Evolutionary conservation across 2,329 filamentous ascomycete genomes (phyloP), one percentile per base, ranked within the genome.

Genomic region (Cladobotryum mycophilum): DNA sequence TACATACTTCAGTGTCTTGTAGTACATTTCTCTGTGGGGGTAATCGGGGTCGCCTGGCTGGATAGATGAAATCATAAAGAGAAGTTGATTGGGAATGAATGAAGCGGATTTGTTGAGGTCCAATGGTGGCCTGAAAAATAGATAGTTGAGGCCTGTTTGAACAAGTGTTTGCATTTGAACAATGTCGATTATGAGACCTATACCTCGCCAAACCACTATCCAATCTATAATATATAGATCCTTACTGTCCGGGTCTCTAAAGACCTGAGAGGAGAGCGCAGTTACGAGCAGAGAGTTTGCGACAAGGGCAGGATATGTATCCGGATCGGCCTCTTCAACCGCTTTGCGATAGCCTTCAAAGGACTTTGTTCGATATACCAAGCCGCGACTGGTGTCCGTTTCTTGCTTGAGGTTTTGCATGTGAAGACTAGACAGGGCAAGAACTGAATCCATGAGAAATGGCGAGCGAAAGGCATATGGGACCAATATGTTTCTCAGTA

Each of bases 131-230:
- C 78, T 70, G 51, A 69, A 70, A 56, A 81, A 78, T 11, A 81
- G 65, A 5, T 65, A 58, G 1, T 68, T 65, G 49, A 81, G 58
- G 14, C 76, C 78, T 0, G 74, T 72, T 2, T 70, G 61, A 44
- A 65, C 49, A 15, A 68, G 54, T 13, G 48, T 57, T 15, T 58
- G 55, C 1, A 61, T 48, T 4, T 60, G 58, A 51, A 66, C 62
- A 17, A 61, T 54, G 0, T 73, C 63, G 37, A 79, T 64, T 30
- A 81, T 75, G 14, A 76, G 60, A 30, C 75, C 69, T 22, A 70
- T 80, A 9, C 78, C 78, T 9, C 71, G 67, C 77, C 78, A 82
- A 12, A 81, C 67, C 3, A 72, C 57, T 64, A 81, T 76, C 78
- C 79, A 82, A 58, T 80, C 73, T 41, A 80, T 61, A 30, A 81